Evolutionary conservation across 805 yeast species (phyloP), one percentile per base, ranked within the genome.

Genomic region (Zygosaccharomyces bailii): DNA sequence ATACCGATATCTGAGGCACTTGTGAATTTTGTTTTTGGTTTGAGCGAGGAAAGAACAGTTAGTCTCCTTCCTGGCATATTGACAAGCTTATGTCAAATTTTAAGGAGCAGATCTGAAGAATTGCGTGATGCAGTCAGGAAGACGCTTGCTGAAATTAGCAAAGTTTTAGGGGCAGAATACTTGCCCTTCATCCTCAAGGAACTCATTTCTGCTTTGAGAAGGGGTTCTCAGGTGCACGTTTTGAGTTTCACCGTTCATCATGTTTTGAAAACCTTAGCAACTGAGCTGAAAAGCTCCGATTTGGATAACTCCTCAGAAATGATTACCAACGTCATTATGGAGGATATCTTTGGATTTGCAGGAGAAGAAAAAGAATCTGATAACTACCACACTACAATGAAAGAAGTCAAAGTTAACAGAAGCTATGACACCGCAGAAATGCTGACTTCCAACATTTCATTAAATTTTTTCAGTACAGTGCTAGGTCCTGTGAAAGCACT

Each of bases 331-430:
- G 71, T 88, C 11, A 73, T 90, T 17, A 91, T 91, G 96, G 96
- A 89, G 58, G 96, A 91, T 58, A 76, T 81, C 3, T 90, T 93
- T 64, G 99, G 99, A 18, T 76, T 83, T 7, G 86, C 96, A 3
- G 95, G 96, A 27, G 84, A 84, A 59, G 98, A 93, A 58, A 91
- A 93, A 61, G 98, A 93, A 52, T 90, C 93, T 4, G 97, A 89
- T 49, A 96, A 89, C 14, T 91, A 93, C 58, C 78, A 77, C 42
- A 82, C 86, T 23, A 80, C 82, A 49, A 86, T 89, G 80, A 86
- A 84, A 55, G 99, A 91, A 69, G 91, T 93, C 27, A 90, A 88
- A 61, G 82, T 80, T 52, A 87, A 86, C 59, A 88, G 88, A 67
- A 84, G 96, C 70, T 85, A 70, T 59, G 98, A 93, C 54, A 79